Base-by-base conservation (phyloP, 1,139 yeast species). In the Lizanozyma gosingica region DNA sequence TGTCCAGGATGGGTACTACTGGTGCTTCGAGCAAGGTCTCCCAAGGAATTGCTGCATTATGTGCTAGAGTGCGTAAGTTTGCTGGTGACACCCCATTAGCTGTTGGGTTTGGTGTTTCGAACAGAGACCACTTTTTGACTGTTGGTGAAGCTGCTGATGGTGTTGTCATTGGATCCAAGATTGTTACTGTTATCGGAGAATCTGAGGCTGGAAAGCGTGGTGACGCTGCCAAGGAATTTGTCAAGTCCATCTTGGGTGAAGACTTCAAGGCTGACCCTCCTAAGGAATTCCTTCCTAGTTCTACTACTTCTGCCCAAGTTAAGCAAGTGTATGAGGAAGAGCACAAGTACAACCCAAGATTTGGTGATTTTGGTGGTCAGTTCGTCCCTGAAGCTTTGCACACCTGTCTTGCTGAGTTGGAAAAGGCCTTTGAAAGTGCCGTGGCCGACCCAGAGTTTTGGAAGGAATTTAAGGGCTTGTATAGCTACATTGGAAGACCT, bases 301-400 rank as follows among this genome's bases (percentile, higher is more conserved):
- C 29, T 6, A 22, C 9, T 22, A 22, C 9, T 22, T 22, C 29
- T 22, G 6, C 29, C 11, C 29, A 57, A 42, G 48, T 61, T 36
- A 45, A 58, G 36, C 69, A 76, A 18, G 61, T 67, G 4, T 75
- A 80, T 47, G 70, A 69, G 46, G 92, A 82, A 57, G 51, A 45
- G 14, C 78, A 73, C 56, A 73, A 78, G 46, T 83, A 73, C 55
- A 76, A 80, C 49, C 79, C 88, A 37, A 74, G 83, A 49, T 92
- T 90, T 53, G 99, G 98, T 54, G 90, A 81, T 41, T 94, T 87
- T 57, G 99, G 99, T 60, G 99, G 99, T 44, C 98, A 92, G 66
- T 92, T 85, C 57, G 97, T 94, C 33, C 99, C 99, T 37, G 99
- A 92, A 67, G 90, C 95, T 17, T 70, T 92, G 55, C 94, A 90